phyloP scores from a whole-genome alignment of 306 rosid genomes.

The Carpinus fangiana region DNA sequence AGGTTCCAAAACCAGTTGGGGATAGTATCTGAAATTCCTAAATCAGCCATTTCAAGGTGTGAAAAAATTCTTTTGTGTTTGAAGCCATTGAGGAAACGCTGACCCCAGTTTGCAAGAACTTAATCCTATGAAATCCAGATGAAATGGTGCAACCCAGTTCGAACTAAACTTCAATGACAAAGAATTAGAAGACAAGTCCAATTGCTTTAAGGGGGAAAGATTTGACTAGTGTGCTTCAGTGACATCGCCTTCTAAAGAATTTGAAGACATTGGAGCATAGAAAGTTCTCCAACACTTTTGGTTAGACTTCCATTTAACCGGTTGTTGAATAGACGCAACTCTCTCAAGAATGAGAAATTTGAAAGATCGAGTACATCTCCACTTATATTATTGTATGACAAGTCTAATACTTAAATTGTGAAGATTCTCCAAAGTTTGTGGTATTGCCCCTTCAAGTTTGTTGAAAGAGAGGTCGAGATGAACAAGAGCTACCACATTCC shows the following conservation, averaged over 20 bases:
- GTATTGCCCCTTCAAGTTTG: background rate
- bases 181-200: slow-evolving; percentile 9
- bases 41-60: background rate
- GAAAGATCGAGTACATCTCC: background rate
- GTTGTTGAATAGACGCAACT: background rate
- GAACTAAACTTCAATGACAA: background rate
- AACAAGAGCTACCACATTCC: too few relatives aligned
- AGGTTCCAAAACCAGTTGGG: slow-evolving; percentile 30
- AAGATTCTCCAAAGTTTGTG: background rate
- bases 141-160: slow-evolving; percentile 17
- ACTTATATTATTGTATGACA: background rate
- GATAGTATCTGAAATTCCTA: slow-evolving; percentile 16
- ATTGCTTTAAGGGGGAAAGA: background rate
- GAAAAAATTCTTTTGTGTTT: slow-evolving; percentile 15
- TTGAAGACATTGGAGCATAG: fast-evolving
- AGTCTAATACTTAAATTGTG: too few relatives aligned
- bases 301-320: background rate
- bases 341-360: background rate
- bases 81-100: slow-evolving; percentile 36
- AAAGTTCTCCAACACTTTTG: background rate
- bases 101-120: slow-evolving; percentile 29
- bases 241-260: background rate
- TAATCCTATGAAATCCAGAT: background rate
- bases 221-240: background rate
- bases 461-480: too few relatives aligned